Conservation (phyloP, 139 green algal genomes). For the Zygnema cylindricum region DNA sequence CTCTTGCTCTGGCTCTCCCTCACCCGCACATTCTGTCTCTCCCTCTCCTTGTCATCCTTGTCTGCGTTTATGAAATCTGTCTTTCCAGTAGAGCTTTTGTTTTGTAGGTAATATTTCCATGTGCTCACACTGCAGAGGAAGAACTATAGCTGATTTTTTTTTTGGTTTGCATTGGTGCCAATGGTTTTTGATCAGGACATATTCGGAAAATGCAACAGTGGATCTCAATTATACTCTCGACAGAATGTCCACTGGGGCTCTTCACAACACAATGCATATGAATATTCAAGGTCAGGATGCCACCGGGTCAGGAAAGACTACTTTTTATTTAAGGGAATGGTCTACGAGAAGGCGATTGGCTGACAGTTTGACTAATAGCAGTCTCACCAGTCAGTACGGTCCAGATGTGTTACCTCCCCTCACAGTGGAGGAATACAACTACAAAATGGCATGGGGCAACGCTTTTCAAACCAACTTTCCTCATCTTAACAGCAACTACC, state of each 20-base stretch:
- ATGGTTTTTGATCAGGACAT: not conserved
- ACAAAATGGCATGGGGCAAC: slow-evolving; percentile 28
- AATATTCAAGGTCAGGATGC: not conserved
- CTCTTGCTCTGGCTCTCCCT: not conserved
- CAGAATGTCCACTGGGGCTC: not conserved
- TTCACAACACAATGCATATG: not conserved
- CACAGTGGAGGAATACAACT: slow-evolving; percentile 39
- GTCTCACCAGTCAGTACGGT: not conserved
- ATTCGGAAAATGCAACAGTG: not conserved
- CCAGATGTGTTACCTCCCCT: slow-evolving; percentile 10
- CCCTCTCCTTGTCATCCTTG: not conserved
- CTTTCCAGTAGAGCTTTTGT: not conserved
- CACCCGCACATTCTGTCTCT: not conserved
- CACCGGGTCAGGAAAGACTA: not conserved
- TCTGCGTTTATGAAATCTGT: not conserved
- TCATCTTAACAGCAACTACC: slow-evolving; percentile 6
- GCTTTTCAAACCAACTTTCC: slow-evolving; percentile 39
- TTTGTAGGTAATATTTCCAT: too few species aligned
- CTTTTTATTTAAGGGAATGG: too few species aligned
- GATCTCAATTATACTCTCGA: not conserved
- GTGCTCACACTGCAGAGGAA: too few species aligned
- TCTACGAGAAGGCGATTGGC: not conserved
- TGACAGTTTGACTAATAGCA: not conserved
- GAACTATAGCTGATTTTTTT: too few species aligned
- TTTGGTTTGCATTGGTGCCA: too few species aligned